Evolutionary conservation across 2,329 filamentous ascomycete species (phyloP), one percentile per base, ranked within the genome.

Genomic region (Fragosphaeria purpurea): DNA sequence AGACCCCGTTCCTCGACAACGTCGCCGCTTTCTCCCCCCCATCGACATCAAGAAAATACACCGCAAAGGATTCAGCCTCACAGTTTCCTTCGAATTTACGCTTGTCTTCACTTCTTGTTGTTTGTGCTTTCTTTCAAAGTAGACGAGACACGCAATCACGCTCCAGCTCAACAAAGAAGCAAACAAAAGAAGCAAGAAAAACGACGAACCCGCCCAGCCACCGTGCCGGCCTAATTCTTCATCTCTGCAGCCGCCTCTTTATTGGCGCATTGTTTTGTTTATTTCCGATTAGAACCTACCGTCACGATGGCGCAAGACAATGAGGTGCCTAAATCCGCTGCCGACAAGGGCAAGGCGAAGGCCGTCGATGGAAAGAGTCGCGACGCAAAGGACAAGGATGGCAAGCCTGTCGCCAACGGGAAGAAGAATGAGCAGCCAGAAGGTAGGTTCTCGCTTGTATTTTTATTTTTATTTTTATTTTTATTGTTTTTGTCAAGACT

Each of bases 331-430:
- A 87, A 86, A 70, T 75, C 85, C 67, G 79, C 82, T 35, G 52
- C 48, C 67, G 88, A 95, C 71, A 97, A 97, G 79, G 90, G 89
- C 71, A 98, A 98, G 77, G 91, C 82, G 66, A 98, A 97, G 76
- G 88, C 84, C 56, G 76, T 83, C 55, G 83, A 88, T 53, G 79
- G 80, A 63, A 80, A 86, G 62, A 65, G 62, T 35, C 74, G 76
- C 60, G 78, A 80, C 49, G 67, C 68, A 67, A 80, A 80, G 61
- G 77, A 77, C 61, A 82, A 83, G 63, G 83, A 87, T 67, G 85
- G 82, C 53, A 88, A 88, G 72, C 68, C 77, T 46, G 67, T 79
- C 59, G 70, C 76, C 49, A 86, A 89, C 65, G 85, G 83, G 59
- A 86, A 86, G 74, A 87, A 91, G 69, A 83, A 87, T 53, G 84